Base-by-base conservation (phyloP, 2,329 filamentous ascomycete genomes). In the Didymella segeticola region DNA sequence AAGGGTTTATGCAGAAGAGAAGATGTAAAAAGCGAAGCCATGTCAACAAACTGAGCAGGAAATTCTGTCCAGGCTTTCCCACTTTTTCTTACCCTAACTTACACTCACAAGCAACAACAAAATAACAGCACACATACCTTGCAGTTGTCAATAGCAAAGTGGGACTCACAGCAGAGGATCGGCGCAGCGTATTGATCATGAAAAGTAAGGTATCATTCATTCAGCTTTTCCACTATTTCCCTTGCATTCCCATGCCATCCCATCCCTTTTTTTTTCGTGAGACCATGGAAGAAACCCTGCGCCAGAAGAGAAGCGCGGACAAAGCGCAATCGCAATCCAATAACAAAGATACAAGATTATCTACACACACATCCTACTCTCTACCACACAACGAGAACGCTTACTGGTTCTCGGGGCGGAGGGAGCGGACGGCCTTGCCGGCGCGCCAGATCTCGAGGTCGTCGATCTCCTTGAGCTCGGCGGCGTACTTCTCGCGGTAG, bases 371-470 rank as follows among this genome's bases (percentile, higher is more conserved):
- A 43, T 12, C n/a, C 22, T 31, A 17, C 27, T 11, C 25, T 36
- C n/a, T n/a, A n/a, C n/a, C 30, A 36, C 47, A 19, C 30, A 19
- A 8, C 37, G 25, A 45, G 7, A 41, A 38, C 47, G 47, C 55
- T 48, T 73, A 72, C 60, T 75, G 71, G 49, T 75, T 75, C 70
- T 76, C 73, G 34, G 73, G 73, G 48, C 73, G 70, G 47, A 76
- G 71, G 26, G 61, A 68, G 66, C 93, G 89, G 73, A 99, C 95
- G 71, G 95, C 91, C 88, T 97, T 98, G 79, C 95, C 95, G 64
- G 95, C 95, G 75, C 90, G 87, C 95, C 95, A 99, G 87, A 99
- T 99, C 87, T 99, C 95, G 74, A 99, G 83, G 75, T 92, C 86
- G 74, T 93, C 90, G 83, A 99, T 98, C 84, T 98, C 95, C 83